phyloP scores from a whole-genome alignment of 2,329 filamentous ascomycete species.

The Alternaria metachromatica region DNA sequence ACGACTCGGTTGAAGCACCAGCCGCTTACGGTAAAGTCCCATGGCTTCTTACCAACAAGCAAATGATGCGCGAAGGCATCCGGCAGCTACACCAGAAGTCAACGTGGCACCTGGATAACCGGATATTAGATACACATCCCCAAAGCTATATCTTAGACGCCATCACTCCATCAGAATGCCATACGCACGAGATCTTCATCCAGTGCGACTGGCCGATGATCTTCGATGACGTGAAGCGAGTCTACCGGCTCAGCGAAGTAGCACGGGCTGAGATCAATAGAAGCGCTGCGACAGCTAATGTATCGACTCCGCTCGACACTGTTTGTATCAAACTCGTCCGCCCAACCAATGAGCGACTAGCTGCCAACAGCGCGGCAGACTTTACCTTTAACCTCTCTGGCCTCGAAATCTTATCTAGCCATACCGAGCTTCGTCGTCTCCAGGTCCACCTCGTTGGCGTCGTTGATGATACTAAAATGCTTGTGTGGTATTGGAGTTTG shows the following conservation, averaged over 20 bases:
- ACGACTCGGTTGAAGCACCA: background rate
- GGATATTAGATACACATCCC: background rate
- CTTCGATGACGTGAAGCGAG: background rate
- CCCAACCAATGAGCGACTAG: background rate
- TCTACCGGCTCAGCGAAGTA: background rate
- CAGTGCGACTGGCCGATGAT: background rate
- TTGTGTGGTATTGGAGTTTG: background rate
- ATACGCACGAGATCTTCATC: background rate
- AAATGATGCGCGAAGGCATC: background rate
- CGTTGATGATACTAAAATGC: background rate
- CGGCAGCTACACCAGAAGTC: background rate
- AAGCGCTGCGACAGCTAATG: background rate
- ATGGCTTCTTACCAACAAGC: background rate
- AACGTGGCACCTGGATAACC: background rate
- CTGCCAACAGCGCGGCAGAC: background rate
- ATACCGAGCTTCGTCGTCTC: background rate
- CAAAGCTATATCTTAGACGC: background rate
- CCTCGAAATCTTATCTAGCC: background rate
- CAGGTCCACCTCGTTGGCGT: background rate
- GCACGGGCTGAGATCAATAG: background rate
- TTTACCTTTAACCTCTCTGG: background rate
- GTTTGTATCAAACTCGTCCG: background rate
- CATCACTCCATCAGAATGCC: background rate
- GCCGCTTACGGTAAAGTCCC: fast-evolving
- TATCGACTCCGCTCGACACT: background rate